These are phyloP conservation scores for Kodamaea sagamina DNA, from an alignment of 805 yeast species.

Conservation along the genomic window DNA sequence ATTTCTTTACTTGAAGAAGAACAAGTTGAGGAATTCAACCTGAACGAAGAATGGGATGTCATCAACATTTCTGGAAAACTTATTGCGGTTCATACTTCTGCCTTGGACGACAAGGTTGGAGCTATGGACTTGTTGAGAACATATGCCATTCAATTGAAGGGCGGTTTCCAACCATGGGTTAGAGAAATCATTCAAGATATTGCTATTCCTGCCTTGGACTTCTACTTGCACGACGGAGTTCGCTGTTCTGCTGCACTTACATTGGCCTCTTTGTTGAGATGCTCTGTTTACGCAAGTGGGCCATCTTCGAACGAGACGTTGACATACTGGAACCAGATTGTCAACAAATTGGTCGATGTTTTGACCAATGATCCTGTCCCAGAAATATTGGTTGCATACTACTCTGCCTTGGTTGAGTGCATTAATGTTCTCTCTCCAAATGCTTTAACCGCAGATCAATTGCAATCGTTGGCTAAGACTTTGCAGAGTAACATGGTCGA, in stretches of 20 bases:
- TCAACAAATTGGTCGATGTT: slow-evolving; percentile 65
- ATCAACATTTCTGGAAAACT: slow-evolving; percentile 88
- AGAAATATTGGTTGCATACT: slow-evolving; percentile 78
- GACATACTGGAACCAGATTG: slow-evolving; percentile 70
- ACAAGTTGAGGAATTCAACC: slow-evolving; percentile 76
- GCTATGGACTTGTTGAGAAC: slow-evolving; percentile 87
- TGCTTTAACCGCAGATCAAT: slow-evolving; percentile 55
- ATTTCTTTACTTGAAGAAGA: slow-evolving; percentile 87
- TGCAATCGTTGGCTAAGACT: slow-evolving; percentile 58
- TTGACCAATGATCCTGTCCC: slow-evolving; percentile 78
- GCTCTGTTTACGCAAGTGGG: slow-evolving; percentile 58
- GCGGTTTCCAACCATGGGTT: slow-evolving; percentile 80
- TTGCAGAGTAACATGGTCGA: slow-evolving; percentile 64
- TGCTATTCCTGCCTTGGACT: slow-evolving; percentile 84
- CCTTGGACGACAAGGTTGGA: slow-evolving; percentile 89
- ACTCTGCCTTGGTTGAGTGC: slow-evolving; percentile 67
- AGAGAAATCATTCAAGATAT: slow-evolving; percentile 74
- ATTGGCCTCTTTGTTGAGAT: slow-evolving; percentile 72
- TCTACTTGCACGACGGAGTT: slow-evolving; percentile 91
- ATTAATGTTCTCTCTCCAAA: slow-evolving; percentile 67
- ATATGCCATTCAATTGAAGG: slow-evolving; percentile 83
- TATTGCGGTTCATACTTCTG: slow-evolving; percentile 90
- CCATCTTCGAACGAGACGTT: slow-evolving; percentile 60
- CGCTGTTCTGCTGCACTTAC: slow-evolving; percentile 87
- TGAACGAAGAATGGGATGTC: slow-evolving; percentile 94